A percentile compares a stretch with the other conserved stretches of the same genome.
phyloP scores from a whole-genome alignment of 2,329 filamentous ascomycete genomes.

The Exophiala sp. region DNA sequence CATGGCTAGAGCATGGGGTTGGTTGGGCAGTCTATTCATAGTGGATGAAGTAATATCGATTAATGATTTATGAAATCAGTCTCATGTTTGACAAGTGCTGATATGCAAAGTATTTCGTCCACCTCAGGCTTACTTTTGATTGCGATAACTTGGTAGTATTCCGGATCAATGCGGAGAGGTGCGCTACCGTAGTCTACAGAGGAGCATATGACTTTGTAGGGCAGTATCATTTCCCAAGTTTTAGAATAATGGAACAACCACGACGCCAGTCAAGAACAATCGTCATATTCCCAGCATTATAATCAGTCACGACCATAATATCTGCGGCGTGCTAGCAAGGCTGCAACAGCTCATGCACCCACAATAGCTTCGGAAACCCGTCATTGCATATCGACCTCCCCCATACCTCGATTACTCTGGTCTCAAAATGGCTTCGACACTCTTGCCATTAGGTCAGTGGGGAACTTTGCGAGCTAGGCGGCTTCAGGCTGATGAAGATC shows the following conservation, averaged over 20 bases:
- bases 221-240: not conserved
- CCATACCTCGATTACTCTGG: not conserved
- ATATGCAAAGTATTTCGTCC: too few species aligned
- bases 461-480: not conserved
- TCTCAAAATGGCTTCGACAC: constrained; percentile 60
- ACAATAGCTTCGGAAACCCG: too few species aligned
- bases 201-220: not conserved
- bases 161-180: too few species aligned
- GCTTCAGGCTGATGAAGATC: not conserved
- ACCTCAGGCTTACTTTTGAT: too few species aligned
- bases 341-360: too few species aligned
- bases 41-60: too few species aligned
- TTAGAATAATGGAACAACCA: not conserved
- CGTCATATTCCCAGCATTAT: too few species aligned
- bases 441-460: constrained; percentile 61
- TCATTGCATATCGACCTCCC: not conserved
- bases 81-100: too few species aligned
- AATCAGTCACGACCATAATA: too few species aligned
- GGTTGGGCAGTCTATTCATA: not conserved
- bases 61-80: not conserved
- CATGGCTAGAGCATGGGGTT: not conserved
- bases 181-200: not conserved
- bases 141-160: too few species aligned
- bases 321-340: too few species aligned
- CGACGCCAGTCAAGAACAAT: not conserved